A percentile compares a stretch with the other conserved stretches of the same genome.
Evolutionary conservation across 495 filamentous ascomycete genomes (phyloP).

Genomic region (Neurospora tetraspora): DNA sequence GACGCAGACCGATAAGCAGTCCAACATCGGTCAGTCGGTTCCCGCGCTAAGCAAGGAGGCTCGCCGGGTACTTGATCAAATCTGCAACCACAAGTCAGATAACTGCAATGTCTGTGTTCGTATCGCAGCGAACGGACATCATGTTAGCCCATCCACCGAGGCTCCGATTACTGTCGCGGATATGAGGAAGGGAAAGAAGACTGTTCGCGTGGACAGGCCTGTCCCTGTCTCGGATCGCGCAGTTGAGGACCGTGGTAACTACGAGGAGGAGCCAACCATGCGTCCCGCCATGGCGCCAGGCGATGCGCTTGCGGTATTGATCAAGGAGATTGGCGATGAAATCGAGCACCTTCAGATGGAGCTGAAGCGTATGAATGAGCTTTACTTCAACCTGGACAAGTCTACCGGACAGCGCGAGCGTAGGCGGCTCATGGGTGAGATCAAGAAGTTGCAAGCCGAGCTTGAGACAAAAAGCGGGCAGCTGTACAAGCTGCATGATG

Average conservation of each 20-base stretch:
- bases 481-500: slow-evolving; percentile 82
- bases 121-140: slow-evolving; percentile 32
- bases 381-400: slow-evolving; percentile 60
- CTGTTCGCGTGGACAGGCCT: slow-evolving; percentile 54
- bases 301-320: slow-evolving; percentile 66
- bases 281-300: slow-evolving; percentile 66
- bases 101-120: slow-evolving; percentile 70
- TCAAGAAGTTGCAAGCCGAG: slow-evolving; percentile 51
- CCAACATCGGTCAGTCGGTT: slow-evolving; percentile 9
- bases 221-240: slow-evolving; percentile 62
- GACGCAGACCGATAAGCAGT: slow-evolving; percentile 23
- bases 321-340: slow-evolving; percentile 76
- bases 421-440: slow-evolving; percentile 51
- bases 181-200: slow-evolving; percentile 35
- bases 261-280: slow-evolving; percentile 63
- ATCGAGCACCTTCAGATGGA: slow-evolving; percentile 67
- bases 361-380: slow-evolving; percentile 43
- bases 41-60: slow-evolving; percentile 37
- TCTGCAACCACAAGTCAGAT: slow-evolving; percentile 53
- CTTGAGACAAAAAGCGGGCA: slow-evolving; percentile 78
- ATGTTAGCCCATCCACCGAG: background rate
- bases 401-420: slow-evolving; percentile 56
- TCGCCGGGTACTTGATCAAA: slow-evolving; percentile 47
- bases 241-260: slow-evolving; percentile 21
- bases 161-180: slow-evolving; percentile 19